These are phyloP conservation scores for Insectozyma bohioensis DNA, from an alignment of 1,139 yeast genomes.

Conservation along the genomic window DNA sequence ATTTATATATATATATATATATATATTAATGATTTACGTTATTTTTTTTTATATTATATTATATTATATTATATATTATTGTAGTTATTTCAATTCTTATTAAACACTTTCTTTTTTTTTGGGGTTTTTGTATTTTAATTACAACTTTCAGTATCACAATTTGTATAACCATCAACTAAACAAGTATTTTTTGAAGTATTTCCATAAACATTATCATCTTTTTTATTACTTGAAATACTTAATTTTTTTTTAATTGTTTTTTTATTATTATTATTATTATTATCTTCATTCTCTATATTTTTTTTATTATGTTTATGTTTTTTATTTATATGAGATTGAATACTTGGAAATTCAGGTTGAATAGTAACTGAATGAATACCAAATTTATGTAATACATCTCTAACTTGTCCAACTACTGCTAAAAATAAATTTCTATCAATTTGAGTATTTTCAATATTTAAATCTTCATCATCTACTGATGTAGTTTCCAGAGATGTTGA, in stretches of 20 bases:
- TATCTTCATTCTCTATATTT: slow-evolving; percentile 4
- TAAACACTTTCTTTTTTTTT: no score
- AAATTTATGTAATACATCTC: slow-evolving; percentile 75
- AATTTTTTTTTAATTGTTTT: no score
- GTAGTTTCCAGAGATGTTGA: slow-evolving; percentile 2
- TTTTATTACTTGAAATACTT: slow-evolving; percentile 1
- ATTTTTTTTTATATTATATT: not conserved
- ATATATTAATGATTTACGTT: not conserved
- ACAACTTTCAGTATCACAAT: slow-evolving; percentile 36
- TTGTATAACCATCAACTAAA: slow-evolving; percentile 35
- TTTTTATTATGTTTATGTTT: slow-evolving; percentile 1
- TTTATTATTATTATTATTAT: slow-evolving; percentile 9
- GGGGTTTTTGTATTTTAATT: slow-evolving; percentile 6
- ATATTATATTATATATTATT: no score
- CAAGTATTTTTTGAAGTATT: slow-evolving; percentile 33
- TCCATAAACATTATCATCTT: slow-evolving; percentile 28
- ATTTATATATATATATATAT: not conserved
- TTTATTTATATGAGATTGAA: slow-evolving; percentile 5
- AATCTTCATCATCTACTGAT: slow-evolving; percentile 2
- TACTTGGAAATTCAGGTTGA: slow-evolving; percentile 71
- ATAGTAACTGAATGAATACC: slow-evolving; percentile 94
- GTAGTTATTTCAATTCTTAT: no score
- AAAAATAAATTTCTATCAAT: slow-evolving; percentile 52
- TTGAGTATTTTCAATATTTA: slow-evolving; percentile 10
- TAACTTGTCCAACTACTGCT: slow-evolving; percentile 70